Evolutionary conservation across 2,329 filamentous ascomycete species (phyloP), one percentile per base, ranked within the genome.

Genomic region (Helminthosporium solani): DNA sequence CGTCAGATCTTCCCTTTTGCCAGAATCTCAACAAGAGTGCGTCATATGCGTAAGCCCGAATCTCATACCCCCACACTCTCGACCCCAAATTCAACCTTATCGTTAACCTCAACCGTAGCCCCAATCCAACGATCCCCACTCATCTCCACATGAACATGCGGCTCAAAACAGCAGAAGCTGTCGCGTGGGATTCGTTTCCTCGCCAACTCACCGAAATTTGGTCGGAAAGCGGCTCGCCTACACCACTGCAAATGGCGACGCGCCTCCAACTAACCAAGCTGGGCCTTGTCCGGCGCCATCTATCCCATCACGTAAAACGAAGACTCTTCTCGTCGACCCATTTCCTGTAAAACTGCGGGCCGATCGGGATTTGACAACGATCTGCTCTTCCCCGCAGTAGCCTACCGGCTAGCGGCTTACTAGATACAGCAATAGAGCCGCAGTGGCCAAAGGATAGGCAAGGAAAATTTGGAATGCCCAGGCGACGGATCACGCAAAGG

Each of bases 321-420:
- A 7, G 28, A n/a, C 3, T 12, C 28, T n/a, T 12, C 28, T 14
- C 9, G 6, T 3, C 28, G 5, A 3, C 12, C 5, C 8, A 31
- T 7, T 16, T 9, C 15, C 20, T 19, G 37, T 11, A 28, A 25
- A 23, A 1, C n/a, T 33, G 16, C 15, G n/a, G 15, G 6, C 21
- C 2, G 16, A 3, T 18, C 20, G 11, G 28, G 28, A 12, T 7
- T 25, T 35, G 34, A 37, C 15, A 21, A 31, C 28, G 28, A 37
- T n/a, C 37, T 34, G 35, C 37, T n/a, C 37, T 40, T 40, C 37
- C 43, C 43, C 38, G 44, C 44, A 46, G 16, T 46, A 46, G 44
- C 39, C 38, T 34, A 11, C 15, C 21, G 21, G 19, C 19, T n/a
- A 28, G 38, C 33, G 38, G 14, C 20, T 46, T 41, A 27, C 39